Evolutionary conservation across 1,139 yeast genomes (phyloP), one percentile per base, ranked within the genome.

Genomic region (Taphrina wiesneri): DNA sequence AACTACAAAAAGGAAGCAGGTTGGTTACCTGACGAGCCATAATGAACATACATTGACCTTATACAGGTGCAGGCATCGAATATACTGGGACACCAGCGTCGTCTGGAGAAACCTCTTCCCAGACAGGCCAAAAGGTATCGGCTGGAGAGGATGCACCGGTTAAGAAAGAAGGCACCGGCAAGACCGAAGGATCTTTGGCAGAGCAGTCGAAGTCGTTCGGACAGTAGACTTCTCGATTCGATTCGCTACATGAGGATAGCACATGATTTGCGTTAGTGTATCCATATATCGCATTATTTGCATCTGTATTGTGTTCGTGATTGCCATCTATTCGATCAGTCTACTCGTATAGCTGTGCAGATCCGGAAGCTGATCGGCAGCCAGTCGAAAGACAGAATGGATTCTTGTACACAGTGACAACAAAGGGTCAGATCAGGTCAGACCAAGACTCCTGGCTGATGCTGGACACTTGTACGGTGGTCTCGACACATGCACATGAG

Each of bases 1-100:
- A 54, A 54, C 23, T 54, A 54, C 59, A 54, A 54, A 39, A 54
- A 54, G 21, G 59, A 54, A 39, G 47, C 46, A 28, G 59, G 59
- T 54, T 2, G 13, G 49, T 54, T 9, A 5, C 21, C 34, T 3
- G 7, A 13, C 17, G 15, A 26, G 30, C 9, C 15, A n/a, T 19
- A 9, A 13, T 15, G 54, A 30, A 15, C 19, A 19, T 15, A n/a
- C 15, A 7, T 9, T 45, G 4, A 45, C n/a, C 2, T n/a, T 7
- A n/a, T 21, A 6, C 28, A 43, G 62, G 17, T 13, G 41, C 62
- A 4, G 62, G 62, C 2, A n/a, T 32, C 3, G 62, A 56, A 25
- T 56, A 39, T 45, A 45, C 62, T 17, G 62, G 62, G 7, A 32
- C 62, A 11, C 59, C 52, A 2, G 52, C 52, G 4, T 45, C 62